Evolutionary conservation across 2,329 filamentous ascomycete species (phyloP).

Genomic region (Ophiostoma novo-ulmi): DNA sequence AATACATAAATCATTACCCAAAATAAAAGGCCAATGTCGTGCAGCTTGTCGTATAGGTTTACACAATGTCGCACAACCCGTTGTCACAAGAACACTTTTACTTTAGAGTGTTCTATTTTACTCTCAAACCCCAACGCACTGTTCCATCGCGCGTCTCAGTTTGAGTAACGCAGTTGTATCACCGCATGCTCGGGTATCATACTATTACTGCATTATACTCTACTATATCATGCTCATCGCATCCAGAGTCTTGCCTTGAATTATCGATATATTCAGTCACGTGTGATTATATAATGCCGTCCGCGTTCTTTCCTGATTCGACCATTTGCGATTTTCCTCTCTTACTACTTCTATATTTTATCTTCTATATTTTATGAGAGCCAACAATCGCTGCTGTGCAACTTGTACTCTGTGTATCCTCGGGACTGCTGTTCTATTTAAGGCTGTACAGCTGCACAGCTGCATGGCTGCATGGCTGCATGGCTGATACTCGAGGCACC

Average conservation of each 20-base stretch:
- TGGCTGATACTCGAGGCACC: not conserved
- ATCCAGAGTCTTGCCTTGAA: too few species aligned
- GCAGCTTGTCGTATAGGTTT: not conserved
- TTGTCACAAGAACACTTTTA: slow-evolving; percentile 8
- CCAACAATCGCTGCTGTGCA: not conserved
- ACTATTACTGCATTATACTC: not conserved
- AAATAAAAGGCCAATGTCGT: too few species aligned
- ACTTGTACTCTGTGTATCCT: not conserved
- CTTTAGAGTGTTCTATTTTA: not conserved
- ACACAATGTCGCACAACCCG: slow-evolving; percentile 3
- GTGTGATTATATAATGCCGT: not conserved
- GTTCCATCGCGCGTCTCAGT: not conserved
- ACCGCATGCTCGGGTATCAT: not conserved
- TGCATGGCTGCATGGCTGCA: not conserved
- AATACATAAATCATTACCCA: too few species aligned
- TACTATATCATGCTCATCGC: not conserved
- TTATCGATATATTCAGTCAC: not conserved
- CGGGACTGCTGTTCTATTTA: not conserved
- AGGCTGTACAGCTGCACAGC: not conserved
- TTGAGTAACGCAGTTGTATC: not conserved
- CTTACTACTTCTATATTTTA: too few species aligned
- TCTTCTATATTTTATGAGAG: too few species aligned
- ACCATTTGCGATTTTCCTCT: too few species aligned
- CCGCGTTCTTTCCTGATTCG: not conserved
- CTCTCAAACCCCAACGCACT: too few species aligned